Conservation (phyloP, 2,329 filamentous ascomycete species). For the Xylariaceae sp. region DNA sequence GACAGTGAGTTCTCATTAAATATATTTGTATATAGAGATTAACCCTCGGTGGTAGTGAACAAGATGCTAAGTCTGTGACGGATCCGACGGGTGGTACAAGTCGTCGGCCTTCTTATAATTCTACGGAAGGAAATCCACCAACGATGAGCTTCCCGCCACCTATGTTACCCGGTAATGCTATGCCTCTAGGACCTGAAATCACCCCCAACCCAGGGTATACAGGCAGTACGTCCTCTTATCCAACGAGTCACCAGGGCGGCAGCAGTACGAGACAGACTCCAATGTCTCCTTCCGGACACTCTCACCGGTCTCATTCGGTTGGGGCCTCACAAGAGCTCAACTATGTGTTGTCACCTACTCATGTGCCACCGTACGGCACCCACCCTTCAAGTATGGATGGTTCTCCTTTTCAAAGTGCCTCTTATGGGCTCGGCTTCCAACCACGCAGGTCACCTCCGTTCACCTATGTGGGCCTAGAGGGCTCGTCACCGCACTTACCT, state of each 20-base stretch:
- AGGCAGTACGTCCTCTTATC: slow-evolving; percentile 28
- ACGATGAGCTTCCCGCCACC: slow-evolving; percentile 24
- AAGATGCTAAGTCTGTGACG: slow-evolving; percentile 49
- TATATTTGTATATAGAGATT: slow-evolving; percentile 15
- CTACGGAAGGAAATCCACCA: slow-evolving; percentile 28
- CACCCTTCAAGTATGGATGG: slow-evolving; percentile 34
- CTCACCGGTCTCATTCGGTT: slow-evolving; percentile 16
- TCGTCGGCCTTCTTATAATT: slow-evolving; percentile 37
- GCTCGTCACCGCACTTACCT: slow-evolving; percentile 32
- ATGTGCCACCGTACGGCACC: slow-evolving; percentile 33
- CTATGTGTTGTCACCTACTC: slow-evolving; percentile 31
- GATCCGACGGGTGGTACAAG: slow-evolving; percentile 34
- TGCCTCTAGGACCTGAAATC: slow-evolving; percentile 33
- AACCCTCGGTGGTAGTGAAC: slow-evolving; percentile 45
- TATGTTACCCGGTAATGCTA: slow-evolving; percentile 13
- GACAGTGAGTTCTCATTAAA: slow-evolving; percentile 50
- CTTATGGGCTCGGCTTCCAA: slow-evolving; percentile 34
- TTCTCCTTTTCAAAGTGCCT: slow-evolving; percentile 31
- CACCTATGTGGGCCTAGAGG: slow-evolving; percentile 38
- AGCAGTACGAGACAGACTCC: slow-evolving; percentile 33
- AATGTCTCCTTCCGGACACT: slow-evolving; percentile 34
- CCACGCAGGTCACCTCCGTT: slow-evolving; percentile 40
- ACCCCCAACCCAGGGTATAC: slow-evolving; percentile 33
- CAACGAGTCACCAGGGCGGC: slow-evolving; percentile 21
- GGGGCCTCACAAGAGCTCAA: slow-evolving; percentile 10